Conservation (phyloP, 441 rosid species). For the Populus tomentosa region DNA sequence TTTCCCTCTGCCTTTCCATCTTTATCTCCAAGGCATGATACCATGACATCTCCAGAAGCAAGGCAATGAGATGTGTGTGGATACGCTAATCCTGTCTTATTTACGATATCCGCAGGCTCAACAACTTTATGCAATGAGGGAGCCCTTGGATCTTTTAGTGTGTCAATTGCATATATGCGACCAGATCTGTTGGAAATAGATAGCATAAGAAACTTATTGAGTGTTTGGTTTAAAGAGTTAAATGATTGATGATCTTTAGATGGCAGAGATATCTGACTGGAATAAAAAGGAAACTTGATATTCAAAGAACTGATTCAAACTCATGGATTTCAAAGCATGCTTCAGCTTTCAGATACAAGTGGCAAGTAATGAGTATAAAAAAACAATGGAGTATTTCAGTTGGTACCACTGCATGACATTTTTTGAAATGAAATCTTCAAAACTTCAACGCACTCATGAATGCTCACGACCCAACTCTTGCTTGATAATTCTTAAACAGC, state of each 20-base stretch:
- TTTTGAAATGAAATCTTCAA: not conserved
- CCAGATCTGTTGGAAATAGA: conserved; percentile 55
- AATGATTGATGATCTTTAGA: not conserved
- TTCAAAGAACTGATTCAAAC: not conserved
- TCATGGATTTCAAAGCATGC: not conserved
- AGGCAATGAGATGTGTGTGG: conserved; percentile 98
- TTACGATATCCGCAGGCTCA: conserved; percentile 50
- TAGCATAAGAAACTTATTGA: not conserved
- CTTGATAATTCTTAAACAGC: not conserved
- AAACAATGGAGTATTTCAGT: not conserved
- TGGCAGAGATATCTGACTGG: not conserved
- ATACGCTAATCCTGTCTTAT: conserved; percentile 80
- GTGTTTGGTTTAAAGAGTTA: not conserved
- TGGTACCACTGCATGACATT: not conserved
- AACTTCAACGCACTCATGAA: not conserved
- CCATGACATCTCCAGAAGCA: conserved; percentile 80
- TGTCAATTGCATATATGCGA: conserved; percentile 67
- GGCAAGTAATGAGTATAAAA: not conserved
- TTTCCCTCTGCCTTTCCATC: conserved; percentile 84
- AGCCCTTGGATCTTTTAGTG: conserved; percentile 56
- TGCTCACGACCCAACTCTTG: not conserved
- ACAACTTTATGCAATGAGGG: conserved; percentile 81
- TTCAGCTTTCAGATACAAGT: not conserved
- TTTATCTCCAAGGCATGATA: conserved; percentile 85
- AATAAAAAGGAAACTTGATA: not conserved